Evolutionary conservation across 148 eudicot genomes (phyloP).

Genomic region (Camellia sinensis): DNA sequence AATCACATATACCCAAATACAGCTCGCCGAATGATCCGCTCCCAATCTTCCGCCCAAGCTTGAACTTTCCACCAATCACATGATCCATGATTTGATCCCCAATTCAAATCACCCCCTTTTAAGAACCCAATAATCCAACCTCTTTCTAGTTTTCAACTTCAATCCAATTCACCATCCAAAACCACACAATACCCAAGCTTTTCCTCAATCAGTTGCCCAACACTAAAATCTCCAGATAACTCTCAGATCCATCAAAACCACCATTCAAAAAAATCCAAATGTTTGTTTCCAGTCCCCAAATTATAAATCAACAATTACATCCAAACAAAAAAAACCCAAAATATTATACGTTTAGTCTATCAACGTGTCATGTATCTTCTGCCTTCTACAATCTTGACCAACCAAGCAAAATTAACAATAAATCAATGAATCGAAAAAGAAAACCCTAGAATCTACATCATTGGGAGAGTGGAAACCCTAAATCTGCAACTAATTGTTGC

Average conservation of each 20-base stretch:
- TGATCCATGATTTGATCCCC: slow-evolving; percentile 39
- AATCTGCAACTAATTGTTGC: neutral
- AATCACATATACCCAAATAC: slow-evolving; percentile 45
- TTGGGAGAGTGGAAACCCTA: neutral
- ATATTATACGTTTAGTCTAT: neutral
- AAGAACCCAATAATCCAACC: slow-evolving; percentile 5
- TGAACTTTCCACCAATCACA: slow-evolving; percentile 67
- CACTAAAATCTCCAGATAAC: neutral
- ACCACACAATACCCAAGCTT: neutral
- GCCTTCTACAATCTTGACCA: neutral
- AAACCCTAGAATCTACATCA: slow-evolving; percentile 8
- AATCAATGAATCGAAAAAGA: neutral
- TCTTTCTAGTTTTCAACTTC: neutral
- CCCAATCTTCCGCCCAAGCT: slow-evolving; percentile 67
- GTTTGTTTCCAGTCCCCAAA: neutral
- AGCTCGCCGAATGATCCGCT: slow-evolving; percentile 76
- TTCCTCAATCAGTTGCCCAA: neutral
- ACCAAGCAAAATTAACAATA: neutral
- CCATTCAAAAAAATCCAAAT: neutral
- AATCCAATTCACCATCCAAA: neutral
- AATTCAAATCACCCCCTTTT: neutral
- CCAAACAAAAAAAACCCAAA: neutral
- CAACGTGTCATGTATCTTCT: neutral
- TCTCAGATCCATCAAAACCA: slow-evolving; percentile 12
- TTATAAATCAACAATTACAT: neutral